Evolutionary conservation across 192 early-diverging fungal genomes (phyloP), one percentile per base, ranked within the genome.

Genomic region (Diversispora epigaea): DNA sequence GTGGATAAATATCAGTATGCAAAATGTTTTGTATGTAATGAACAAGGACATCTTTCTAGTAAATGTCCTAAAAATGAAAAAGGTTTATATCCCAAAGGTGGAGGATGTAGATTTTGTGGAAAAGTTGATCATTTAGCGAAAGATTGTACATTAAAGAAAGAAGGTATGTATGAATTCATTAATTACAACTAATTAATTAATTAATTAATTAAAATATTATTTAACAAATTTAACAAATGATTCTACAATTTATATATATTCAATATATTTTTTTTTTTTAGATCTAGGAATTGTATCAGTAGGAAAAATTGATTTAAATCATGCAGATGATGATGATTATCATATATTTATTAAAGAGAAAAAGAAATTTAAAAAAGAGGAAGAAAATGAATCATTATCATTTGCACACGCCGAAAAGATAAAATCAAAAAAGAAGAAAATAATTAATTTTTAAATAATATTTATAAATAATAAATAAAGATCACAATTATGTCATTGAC

Each of bases 241-340:
- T 70, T 32, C 77, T 77, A 2, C 61, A 50, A 4, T 60, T 39
- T 41, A 21, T 15, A 39, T 66, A n/a, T 15, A 43, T 77, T n/a
- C n/a, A n/a, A 63, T 77, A 84, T 11, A 82, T 80, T 41, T 32
- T 32, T 1, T 32, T 32, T 32, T 1, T 32, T 32, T 32, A 32
- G 25, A 32, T 32, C 2, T 32, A 32, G 89, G 88, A 0, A 82
- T 81, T 0, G 81, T 84, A 3, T 77, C 78, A 6, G 75, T 98
- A 58, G 94, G 96, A 46, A 93, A 85, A 71, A 89, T 96, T 58
- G 88, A 93, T 64, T 76, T 88, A 17, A 79, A 83, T n/a, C 94
- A 98, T 80, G 94, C 92, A 55, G 96, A 98, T 82, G 96, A 98
- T 78, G 96, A 98, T 82, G 95, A 96, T 68, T 91, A 89, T 77